Base-by-base conservation (phyloP, 139 green algal species). In the Picochlorum sp. region DNA sequence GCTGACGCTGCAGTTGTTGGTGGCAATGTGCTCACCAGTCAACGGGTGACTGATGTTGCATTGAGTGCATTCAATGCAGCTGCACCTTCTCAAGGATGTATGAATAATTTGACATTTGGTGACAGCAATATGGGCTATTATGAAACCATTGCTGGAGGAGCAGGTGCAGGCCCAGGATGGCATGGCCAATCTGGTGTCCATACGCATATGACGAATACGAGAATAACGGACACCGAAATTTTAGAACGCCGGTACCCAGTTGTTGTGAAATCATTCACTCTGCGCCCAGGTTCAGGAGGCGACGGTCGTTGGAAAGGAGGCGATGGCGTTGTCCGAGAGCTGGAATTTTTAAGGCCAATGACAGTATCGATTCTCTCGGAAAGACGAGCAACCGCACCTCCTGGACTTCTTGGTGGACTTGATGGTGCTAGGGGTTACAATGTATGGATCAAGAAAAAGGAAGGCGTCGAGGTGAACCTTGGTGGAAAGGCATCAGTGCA, bases 61-160 rank as follows among this genome's bases (percentile, higher is more conserved):
- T 84, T 98, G 20, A 87, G 83, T 58, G 90, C 90, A 3, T 97
- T 98, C 75, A 71, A 71, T 44, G 90, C 90, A 18, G 85, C 84
- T 20, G 88, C 90, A 1, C 84, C 87, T 5, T 92, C 84, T 7
- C 87, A 94, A 82, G 92, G 92, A 41, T 96, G 90, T 85, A 98
- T 97, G 92, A 98, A 98, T 84, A 97, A 97, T 80, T 85, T 97
- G 56, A 98, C 92, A 0, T 98, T 98, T 83, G 92, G 92, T 0
- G 88, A 96, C 51, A 78, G 77, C 13, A 61, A 69, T 38, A 86
- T 93, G 81, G 89, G 90, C 3, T 98, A 98, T 79, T 98, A 98
- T 73, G 93, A 98, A 77, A 98, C 93, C 2, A 92, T 98, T 20
- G 90, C 84, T 0, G 93, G 93, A 5, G 93, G 93, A 5, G 83